These are phyloP conservation scores for Citrullus colocynthis DNA, from an alignment of 306 rosid genomes.

Conservation along the genomic window DNA sequence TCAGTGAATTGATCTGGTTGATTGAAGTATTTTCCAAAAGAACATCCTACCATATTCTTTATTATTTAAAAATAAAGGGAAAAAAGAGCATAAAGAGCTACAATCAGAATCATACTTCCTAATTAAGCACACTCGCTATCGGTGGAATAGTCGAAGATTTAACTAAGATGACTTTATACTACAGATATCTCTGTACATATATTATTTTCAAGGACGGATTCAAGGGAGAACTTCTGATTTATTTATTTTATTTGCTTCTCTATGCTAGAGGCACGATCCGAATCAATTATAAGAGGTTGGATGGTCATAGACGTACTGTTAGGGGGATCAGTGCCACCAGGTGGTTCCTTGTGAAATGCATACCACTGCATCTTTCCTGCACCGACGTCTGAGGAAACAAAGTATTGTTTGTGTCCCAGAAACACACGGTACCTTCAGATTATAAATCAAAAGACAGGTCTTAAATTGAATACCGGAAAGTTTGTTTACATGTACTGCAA, in stretches of 20 bases:
- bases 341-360: slow-evolving; percentile 70
- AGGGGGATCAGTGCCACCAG: slow-evolving; percentile 67
- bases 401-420: slow-evolving; percentile 97
- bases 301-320: slow-evolving; percentile 31
- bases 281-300: slow-evolving; percentile 9
- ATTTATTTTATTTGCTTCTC: background rate
- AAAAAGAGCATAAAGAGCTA: background rate
- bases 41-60: background rate
- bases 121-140: too few species aligned
- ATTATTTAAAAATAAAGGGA: too few species aligned
- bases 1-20: background rate
- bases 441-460: slow-evolving; percentile 14
- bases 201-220: background rate
- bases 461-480: background rate
- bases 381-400: slow-evolving; percentile 95
- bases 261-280: too few species aligned
- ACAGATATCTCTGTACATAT: too few species aligned
- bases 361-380: slow-evolving; percentile 99
- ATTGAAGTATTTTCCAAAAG: background rate
- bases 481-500: background rate
- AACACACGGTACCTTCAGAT: slow-evolving; percentile 86
- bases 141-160: too few species aligned
- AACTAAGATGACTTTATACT: too few species aligned
- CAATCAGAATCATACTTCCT: background rate
- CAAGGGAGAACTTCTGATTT: background rate